Evolutionary conservation across 805 yeast species (phyloP).

Genomic region (Candida awuae): DNA sequence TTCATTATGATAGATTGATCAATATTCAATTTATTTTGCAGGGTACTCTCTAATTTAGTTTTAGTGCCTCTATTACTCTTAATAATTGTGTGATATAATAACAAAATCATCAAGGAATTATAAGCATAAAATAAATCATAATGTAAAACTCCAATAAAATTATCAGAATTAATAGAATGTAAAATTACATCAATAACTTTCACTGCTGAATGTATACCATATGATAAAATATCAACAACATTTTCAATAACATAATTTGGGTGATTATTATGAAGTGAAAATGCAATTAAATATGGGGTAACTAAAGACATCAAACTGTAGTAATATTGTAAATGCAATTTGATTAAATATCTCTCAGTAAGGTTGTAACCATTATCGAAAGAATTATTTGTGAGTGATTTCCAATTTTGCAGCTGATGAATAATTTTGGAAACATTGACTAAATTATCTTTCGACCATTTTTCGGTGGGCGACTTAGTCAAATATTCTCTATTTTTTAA

Average conservation of each 20-base stretch:
- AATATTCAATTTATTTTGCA: slow-evolving; percentile 12
- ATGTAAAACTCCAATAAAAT: slow-evolving; percentile 28
- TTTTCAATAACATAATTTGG: slow-evolving; percentile 22
- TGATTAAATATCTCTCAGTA: slow-evolving; percentile 25
- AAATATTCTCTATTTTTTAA: slow-evolving; percentile 26
- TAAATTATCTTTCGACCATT: slow-evolving; percentile 26
- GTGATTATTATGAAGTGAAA: slow-evolving; percentile 19
- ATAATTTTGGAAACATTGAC: slow-evolving; percentile 26
- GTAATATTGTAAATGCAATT: slow-evolving; percentile 27
- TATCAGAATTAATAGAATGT: slow-evolving; percentile 11
- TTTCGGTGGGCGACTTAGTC: slow-evolving; percentile 21
- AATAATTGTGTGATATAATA: slow-evolving; percentile 26
- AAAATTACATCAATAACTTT: slow-evolving; percentile 23
- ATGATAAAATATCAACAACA: slow-evolving; percentile 23
- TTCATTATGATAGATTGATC: slow-evolving; percentile 27
- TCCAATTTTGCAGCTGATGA: slow-evolving; percentile 21
- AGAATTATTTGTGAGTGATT: slow-evolving; percentile 17
- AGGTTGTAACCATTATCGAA: slow-evolving; percentile 12
- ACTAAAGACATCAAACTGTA: slow-evolving; percentile 27
- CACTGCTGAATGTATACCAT: slow-evolving; percentile 28
- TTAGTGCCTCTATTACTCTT: slow-evolving; percentile 14
- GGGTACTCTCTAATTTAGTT: background rate
- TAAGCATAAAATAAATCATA: slow-evolving; percentile 33
- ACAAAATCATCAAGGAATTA: slow-evolving; percentile 28
- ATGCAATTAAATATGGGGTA: slow-evolving; percentile 29